Evolutionary conservation across 2,329 filamentous ascomycete species (phyloP).

Genomic region (Aspergillus niger): DNA sequence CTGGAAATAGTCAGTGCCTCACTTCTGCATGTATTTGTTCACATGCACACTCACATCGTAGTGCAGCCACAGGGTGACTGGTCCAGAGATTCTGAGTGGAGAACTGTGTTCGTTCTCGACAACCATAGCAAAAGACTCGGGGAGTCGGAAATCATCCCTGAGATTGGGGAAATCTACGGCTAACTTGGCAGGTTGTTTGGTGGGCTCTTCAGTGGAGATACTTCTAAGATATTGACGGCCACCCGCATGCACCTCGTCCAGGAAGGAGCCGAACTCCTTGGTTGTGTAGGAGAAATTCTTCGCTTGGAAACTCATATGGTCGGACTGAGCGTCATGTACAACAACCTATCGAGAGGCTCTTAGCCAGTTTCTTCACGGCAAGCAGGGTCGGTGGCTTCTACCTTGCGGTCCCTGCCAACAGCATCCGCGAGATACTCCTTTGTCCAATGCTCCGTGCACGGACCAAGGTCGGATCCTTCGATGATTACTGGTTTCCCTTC

Average conservation of each 20-base stretch:
- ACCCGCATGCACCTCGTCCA: constrained; percentile 61
- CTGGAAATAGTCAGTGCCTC: constrained; percentile 39
- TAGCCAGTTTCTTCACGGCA: not conserved
- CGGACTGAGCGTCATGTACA: constrained; percentile 68
- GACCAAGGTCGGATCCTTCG: constrained; percentile 65
- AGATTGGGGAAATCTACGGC: constrained; percentile 70
- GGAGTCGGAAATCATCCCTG: constrained; percentile 69
- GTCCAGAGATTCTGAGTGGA: constrained; percentile 75
- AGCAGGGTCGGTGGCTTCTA: constrained; percentile 36
- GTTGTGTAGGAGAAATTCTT: constrained; percentile 82
- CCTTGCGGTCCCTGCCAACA: constrained; percentile 63
- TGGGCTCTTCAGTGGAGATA: constrained; percentile 68
- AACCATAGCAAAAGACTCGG: constrained; percentile 61
- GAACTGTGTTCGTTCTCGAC: constrained; percentile 71
- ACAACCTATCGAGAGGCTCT: constrained; percentile 57
- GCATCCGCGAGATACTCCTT: constrained; percentile 65
- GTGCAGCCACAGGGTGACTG: constrained; percentile 85
- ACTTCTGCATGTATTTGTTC: not conserved
- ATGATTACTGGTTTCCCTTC: constrained; percentile 66
- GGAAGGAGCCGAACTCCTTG: constrained; percentile 67
- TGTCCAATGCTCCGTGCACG: constrained; percentile 69
- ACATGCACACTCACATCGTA: constrained; percentile 65
- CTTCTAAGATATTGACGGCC: constrained; percentile 75
- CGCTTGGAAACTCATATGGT: constrained; percentile 74
- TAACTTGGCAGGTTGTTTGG: constrained; percentile 69